Conservation (phyloP, 1,139 yeast species). For the Pichia sp. region DNA sequence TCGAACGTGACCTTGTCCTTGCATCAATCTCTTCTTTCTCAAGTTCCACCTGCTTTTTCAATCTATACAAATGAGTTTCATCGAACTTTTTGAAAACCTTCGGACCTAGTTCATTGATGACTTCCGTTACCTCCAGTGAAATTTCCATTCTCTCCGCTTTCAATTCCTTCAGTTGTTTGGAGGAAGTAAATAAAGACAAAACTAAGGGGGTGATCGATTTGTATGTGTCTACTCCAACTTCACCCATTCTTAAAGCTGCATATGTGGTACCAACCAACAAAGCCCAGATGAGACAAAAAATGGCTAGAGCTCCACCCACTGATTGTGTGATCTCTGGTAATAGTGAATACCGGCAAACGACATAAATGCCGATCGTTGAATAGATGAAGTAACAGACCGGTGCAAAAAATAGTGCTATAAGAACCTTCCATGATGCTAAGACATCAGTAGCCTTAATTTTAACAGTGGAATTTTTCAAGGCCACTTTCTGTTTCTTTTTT, state of each 20-base stretch:
- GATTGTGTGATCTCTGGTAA: slow-evolving; percentile 23
- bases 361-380: slow-evolving; percentile 47
- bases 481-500: slow-evolving; percentile 48
- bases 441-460: slow-evolving; percentile 70
- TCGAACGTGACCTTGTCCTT: slow-evolving; percentile 19
- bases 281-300: slow-evolving; percentile 35
- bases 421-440: slow-evolving; percentile 70
- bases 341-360: slow-evolving; percentile 33
- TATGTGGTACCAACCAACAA: slow-evolving; percentile 55
- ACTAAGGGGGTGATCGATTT: slow-evolving; percentile 62
- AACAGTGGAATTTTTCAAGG: slow-evolving; percentile 59
- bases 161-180: slow-evolving; percentile 39
- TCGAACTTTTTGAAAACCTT: slow-evolving; percentile 48
- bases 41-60: slow-evolving; percentile 19
- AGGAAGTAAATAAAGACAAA: slow-evolving; percentile 44
- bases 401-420: slow-evolving; percentile 60
- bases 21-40: slow-evolving; percentile 19
- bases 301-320: slow-evolving; percentile 37
- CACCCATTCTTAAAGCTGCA: slow-evolving; percentile 65
- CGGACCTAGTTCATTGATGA: slow-evolving; percentile 58
- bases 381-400: slow-evolving; percentile 61
- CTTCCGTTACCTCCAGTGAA: slow-evolving; percentile 45
- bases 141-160: slow-evolving; percentile 43
- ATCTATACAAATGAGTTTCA: slow-evolving; percentile 16
- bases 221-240: slow-evolving; percentile 65